A percentile compares a stretch with the other conserved stretches of the same genome.
Evolutionary conservation across 352 stramenopile genomes (phyloP).

Genomic region (Pythium rhizo-oryzae): DNA sequence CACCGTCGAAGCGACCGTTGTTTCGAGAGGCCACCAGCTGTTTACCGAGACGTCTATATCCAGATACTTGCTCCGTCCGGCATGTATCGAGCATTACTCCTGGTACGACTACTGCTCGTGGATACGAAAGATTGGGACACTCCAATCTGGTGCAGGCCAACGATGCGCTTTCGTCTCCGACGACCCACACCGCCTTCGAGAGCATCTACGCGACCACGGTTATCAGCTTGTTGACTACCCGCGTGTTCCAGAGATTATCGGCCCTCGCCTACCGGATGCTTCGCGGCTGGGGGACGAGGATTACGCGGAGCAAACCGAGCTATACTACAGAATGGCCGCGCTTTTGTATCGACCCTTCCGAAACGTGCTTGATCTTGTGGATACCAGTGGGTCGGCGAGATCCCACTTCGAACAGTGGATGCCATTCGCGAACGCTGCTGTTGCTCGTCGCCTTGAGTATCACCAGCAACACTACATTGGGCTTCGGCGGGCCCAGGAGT

Average conservation of each 20-base stretch:
- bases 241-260: conserved; percentile 25
- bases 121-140: too few species aligned
- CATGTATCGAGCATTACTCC: too few species aligned
- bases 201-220: conserved; percentile 8
- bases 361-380: conserved; percentile 3
- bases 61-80: too few species aligned
- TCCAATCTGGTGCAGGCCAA: too few species aligned
- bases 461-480: conserved; percentile 29
- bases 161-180: not conserved
- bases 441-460: conserved; percentile 12
- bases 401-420: conserved; percentile 2
- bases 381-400: not conserved
- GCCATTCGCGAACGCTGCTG: not conserved
- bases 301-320: conserved; percentile 12
- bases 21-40: too few species aligned
- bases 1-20: not conserved
- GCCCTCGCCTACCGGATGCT: conserved; percentile 14
- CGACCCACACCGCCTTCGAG: not conserved
- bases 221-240: conserved; percentile 10
- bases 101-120: too few species aligned
- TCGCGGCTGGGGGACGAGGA: conserved; percentile 12
- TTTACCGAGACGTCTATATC: too few species aligned
- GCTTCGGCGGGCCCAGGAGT: conserved; percentile 15
- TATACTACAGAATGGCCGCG: conserved; percentile 22
- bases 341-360: conserved; percentile 28